These are phyloP conservation scores for Venturia asperata DNA, from an alignment of 2,329 filamentous ascomycete genomes.

Conservation along the genomic window DNA sequence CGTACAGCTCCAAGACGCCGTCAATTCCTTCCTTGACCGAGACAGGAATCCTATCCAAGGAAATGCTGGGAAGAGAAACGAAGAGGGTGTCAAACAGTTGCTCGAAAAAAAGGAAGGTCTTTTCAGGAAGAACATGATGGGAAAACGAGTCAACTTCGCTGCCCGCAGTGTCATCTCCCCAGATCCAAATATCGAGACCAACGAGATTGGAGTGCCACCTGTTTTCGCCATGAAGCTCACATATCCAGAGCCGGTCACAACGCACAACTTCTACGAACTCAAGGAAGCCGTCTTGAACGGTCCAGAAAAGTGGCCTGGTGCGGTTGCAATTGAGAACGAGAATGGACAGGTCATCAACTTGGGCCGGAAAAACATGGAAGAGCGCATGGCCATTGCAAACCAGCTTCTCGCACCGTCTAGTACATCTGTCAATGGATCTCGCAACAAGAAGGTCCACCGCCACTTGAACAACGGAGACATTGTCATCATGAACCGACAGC, in stretches of 20 bases:
- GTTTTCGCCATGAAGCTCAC: constrained; percentile 95
- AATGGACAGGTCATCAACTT: constrained; percentile 86
- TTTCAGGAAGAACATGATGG: constrained; percentile 99
- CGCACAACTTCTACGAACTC: constrained; percentile 92
- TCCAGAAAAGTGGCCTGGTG: constrained; percentile 87
- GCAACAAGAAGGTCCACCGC: constrained; percentile 93
- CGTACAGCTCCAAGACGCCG: constrained; percentile 75
- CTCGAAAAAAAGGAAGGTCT: constrained; percentile 98
- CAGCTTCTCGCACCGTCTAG: constrained; percentile 82
- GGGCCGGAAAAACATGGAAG: constrained; percentile 78
- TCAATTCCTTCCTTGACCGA: constrained; percentile 89
- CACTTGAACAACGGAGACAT: constrained; percentile 96
- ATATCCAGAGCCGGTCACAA: constrained; percentile 94
- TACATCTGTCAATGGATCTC: constrained; percentile 63
- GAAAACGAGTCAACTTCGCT: constrained; percentile 97
- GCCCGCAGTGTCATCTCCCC: constrained; percentile 96
- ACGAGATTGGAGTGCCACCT: constrained; percentile 96
- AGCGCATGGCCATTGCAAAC: constrained; percentile 83
- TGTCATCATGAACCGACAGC: constrained; percentile 97
- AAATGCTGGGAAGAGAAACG: constrained; percentile 66
- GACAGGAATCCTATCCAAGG: constrained; percentile 79
- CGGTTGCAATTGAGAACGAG: constrained; percentile 90
- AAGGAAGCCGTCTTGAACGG: constrained; percentile 96
- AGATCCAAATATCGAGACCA: constrained; percentile 97
- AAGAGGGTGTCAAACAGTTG: constrained; percentile 95